Evolutionary conservation across 306 rosid genomes (phyloP).

Genomic region (Pueraria montana): DNA sequence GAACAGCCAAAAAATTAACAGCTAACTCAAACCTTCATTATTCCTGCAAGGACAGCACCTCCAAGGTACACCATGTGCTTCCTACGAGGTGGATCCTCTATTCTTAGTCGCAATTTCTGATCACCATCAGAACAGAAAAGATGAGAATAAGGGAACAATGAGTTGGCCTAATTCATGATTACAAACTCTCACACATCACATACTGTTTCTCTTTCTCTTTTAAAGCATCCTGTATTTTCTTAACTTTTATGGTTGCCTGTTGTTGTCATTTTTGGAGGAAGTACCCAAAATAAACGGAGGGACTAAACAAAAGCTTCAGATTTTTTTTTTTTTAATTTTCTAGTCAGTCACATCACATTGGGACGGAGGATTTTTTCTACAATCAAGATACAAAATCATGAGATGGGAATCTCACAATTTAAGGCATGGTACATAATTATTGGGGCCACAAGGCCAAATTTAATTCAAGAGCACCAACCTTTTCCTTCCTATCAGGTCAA

Average conservation of each 20-base stretch:
- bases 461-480: not conserved
- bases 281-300: conserved; percentile 10
- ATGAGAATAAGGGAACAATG: not conserved
- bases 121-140: conserved; percentile 38
- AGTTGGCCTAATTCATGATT: conserved; percentile 11
- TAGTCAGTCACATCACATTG: not conserved
- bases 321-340: not conserved
- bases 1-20: not conserved
- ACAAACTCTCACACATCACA: not conserved
- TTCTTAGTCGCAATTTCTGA: conserved; percentile 90
- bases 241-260: not conserved
- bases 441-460: not conserved
- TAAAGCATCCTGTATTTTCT: not conserved
- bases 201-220: conserved; percentile 4
- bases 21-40: conserved; percentile 81
- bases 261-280: not conserved
- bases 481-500: conserved; percentile 9
- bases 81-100: conserved; percentile 98
- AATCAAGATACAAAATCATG: not conserved
- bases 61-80: conserved; percentile 99
- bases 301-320: conserved; percentile 2
- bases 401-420: not conserved
- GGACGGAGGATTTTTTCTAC: not conserved
- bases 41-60: conserved; percentile 98
- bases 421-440: not conserved